phyloP scores from a whole-genome alignment of 441 rosid species.

The Jatropha multifida region DNA sequence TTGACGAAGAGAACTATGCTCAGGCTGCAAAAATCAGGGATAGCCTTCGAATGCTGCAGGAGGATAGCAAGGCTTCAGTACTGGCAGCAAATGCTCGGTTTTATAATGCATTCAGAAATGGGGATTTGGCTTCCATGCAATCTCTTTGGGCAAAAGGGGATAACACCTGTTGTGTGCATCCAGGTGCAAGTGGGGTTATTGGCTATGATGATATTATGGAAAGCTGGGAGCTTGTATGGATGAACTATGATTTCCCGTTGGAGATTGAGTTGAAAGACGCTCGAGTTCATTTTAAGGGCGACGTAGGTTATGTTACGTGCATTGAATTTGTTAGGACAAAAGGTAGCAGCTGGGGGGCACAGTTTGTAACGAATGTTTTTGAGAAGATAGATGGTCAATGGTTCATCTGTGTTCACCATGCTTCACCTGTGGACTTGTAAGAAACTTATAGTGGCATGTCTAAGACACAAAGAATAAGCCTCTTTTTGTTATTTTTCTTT shows the following conservation, averaged over 20 bases:
- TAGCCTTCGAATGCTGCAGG: conserved; percentile 52
- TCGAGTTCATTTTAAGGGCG: conserved; percentile 66
- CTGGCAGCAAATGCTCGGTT: conserved; percentile 72
- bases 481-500: neutral
- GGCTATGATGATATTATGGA: conserved; percentile 78
- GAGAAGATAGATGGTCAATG: conserved; percentile 71
- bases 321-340: conserved; percentile 78
- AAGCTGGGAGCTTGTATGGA: conserved; percentile 93
- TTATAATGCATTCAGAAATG: conserved; percentile 66
- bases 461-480: neutral
- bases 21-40: conserved; percentile 84
- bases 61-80: conserved; percentile 63
- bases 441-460: neutral
- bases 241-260: conserved; percentile 80
- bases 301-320: conserved; percentile 72
- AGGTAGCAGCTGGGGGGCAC: conserved; percentile 93
- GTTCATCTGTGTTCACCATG: conserved; percentile 88
- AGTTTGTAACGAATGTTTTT: conserved; percentile 81
- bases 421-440: conserved; percentile 79
- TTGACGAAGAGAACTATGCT: conserved; percentile 73
- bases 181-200: conserved; percentile 71
- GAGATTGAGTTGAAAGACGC: conserved; percentile 70
- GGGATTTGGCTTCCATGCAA: conserved; percentile 72
- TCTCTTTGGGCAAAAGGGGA: conserved; percentile 62
- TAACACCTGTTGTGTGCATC: conserved; percentile 75